Evolutionary conservation across 164 flowering plant species (phyloP).

Genomic region (Buxus sempervirens): DNA sequence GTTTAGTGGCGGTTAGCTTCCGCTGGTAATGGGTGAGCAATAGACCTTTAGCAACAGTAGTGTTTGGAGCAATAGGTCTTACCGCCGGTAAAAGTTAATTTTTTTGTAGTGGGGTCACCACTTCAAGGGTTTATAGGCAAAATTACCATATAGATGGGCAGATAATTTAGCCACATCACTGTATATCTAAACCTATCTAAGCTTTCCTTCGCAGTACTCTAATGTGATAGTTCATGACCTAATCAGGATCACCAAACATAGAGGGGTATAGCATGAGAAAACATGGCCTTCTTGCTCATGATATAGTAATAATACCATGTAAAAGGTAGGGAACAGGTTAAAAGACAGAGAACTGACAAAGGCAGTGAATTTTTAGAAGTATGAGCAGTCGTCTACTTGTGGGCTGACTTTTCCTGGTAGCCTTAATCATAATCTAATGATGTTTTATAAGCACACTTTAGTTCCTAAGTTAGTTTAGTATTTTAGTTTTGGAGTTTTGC

Average conservation of each 20-base stretch:
- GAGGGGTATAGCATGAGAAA: background rate
- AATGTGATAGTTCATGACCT: too few species aligned
- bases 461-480: constrained; percentile 31
- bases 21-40: too few species aligned
- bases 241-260: background rate
- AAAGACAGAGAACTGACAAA: constrained; percentile 63
- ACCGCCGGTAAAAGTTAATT: too few species aligned
- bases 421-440: constrained; percentile 86
- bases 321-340: constrained; percentile 7
- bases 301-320: background rate
- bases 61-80: too few species aligned
- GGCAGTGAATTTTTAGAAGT: constrained; percentile 86
- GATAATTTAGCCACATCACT: too few species aligned
- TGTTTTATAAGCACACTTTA: constrained; percentile 33
- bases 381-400: constrained; percentile 75
- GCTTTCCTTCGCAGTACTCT: background rate
- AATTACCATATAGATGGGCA: too few species aligned
- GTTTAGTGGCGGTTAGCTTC: too few species aligned
- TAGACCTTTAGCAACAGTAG: too few species aligned
- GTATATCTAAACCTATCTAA: too few species aligned
- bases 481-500: constrained; percentile 58
- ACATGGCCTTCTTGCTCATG: background rate
- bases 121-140: too few species aligned
- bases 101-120: too few species aligned
- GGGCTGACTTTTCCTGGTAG: constrained; percentile 83